Evolutionary conservation across 1,284 basidiomycete species (phyloP), one percentile per base, ranked within the genome.

Genomic region (Grifola frondosa): DNA sequence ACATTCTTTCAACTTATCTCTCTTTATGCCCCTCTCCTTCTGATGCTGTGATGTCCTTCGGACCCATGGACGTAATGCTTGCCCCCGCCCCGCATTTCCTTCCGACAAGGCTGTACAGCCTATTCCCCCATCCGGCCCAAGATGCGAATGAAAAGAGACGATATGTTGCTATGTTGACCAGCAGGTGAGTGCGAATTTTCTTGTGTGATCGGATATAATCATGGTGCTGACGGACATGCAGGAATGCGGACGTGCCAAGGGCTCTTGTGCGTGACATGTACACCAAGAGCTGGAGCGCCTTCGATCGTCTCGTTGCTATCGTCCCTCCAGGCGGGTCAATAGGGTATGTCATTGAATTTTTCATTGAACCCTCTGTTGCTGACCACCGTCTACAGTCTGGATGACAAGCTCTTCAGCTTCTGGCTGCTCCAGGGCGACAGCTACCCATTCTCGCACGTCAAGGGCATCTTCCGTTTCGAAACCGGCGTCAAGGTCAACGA

Each of bases 251-350:
- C 55, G 81, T 89, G n/a, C 87, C 88, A 7, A 78, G 89, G 33
- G 84, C 86, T 1, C 75, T 91, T 21, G 85, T 89, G 19, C 80
- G 88, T 44, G 88, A 91, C 56, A 85, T 91, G 83, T 91, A 92
- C 61, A 90, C 87, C 30, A 91, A 91, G 65, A 88, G 84, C 44
- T 92, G 89, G 89, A 87, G 84, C 58, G 88, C 88, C 4, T 91
- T 91, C 54, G 85, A 89, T 60, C 78, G 89, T 15, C 73, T 92
- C 5, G 81, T 88, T 4, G 87, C 86, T 2, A 89, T 91, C 51
- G 88, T 91, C 1, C 87, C 89, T 12, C 88, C 88, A 2, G 89
- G 89, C 13, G 89, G 89, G 4, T 88, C 85, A 0, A 91, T 91
- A 42, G 89, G 88, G 88, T 88, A 62, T 25, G 80, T 60, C 24